phyloP scores from a whole-genome alignment of 2,329 filamentous ascomycete species.

The Pestalotiopsis sp. region DNA sequence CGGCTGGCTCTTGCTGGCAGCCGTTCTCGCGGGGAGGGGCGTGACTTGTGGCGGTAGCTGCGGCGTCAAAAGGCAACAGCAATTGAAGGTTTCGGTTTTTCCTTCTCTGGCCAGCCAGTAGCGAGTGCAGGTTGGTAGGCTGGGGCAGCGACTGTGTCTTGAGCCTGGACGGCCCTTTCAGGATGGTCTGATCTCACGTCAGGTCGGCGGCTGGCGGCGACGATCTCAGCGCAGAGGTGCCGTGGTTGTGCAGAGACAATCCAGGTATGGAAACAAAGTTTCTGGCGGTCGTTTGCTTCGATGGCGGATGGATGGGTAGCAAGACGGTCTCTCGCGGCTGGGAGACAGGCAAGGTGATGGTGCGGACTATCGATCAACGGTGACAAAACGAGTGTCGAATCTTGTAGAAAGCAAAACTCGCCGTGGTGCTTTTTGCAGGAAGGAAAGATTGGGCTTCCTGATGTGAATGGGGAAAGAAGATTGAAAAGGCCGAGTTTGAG shows the following conservation, averaged over 20 bases:
- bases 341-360: not conserved
- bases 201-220: not conserved
- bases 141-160: not conserved
- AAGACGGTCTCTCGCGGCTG: not conserved
- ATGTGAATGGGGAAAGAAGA: not conserved
- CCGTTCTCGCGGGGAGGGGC: not conserved
- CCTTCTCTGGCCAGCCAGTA: not conserved
- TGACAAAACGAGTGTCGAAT: not conserved
- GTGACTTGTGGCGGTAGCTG: not conserved
- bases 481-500: not conserved
- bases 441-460: not conserved
- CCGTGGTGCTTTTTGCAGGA: not conserved
- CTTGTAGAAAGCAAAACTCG: not conserved
- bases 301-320: not conserved
- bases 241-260: not conserved
- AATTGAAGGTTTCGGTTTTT: not conserved
- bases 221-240: not conserved
- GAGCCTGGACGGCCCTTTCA: not conserved
- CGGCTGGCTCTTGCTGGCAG: not conserved
- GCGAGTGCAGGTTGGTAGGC: not conserved
- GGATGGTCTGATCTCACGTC: not conserved
- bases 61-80: not conserved
- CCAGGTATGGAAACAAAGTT: not conserved
- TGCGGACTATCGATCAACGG: not conserved
- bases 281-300: not conserved